Conservation (phyloP, 768 basidiomycete species). For the Cystobasidium ongulense region DNA sequence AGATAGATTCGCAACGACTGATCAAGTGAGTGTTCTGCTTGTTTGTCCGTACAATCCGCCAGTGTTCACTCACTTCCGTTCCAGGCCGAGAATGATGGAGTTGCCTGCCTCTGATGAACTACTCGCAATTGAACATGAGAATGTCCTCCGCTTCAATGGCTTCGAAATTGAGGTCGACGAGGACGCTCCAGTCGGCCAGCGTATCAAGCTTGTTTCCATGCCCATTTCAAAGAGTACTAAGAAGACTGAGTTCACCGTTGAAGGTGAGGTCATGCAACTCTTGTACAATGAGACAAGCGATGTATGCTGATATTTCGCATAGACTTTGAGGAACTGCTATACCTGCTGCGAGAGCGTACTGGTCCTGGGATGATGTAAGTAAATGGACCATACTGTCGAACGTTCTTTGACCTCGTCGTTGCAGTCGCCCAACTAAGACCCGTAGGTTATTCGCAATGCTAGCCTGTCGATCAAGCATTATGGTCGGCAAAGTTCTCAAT, state of each 20-base stretch:
- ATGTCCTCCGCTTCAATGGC: conserved; percentile 75
- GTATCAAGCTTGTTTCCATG: conserved; percentile 66
- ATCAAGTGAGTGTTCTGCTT: conserved; percentile 56
- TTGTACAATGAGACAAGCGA: conserved; percentile 25
- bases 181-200: conserved; percentile 48
- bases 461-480: conserved; percentile 90
- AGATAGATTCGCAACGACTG: conserved; percentile 74
- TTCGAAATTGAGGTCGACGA: conserved; percentile 68
- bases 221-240: conserved; percentile 65
- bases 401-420: too few species aligned
- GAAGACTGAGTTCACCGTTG: conserved; percentile 75
- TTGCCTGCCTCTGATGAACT: conserved; percentile 85
- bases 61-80: neutral
- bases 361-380: conserved; percentile 62
- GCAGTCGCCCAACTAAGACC: conserved; percentile 71
- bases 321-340: conserved; percentile 90
- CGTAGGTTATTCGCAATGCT: conserved; percentile 93
- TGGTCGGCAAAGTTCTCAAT: conserved; percentile 72
- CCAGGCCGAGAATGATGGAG: conserved; percentile 67
- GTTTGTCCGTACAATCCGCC: neutral
- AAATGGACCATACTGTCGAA: neutral
- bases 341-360: conserved; percentile 70
- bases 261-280: conserved; percentile 52
- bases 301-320: neutral
- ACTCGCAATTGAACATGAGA: conserved; percentile 73